Evolutionary conservation across 352 stramenopile genomes (phyloP), one percentile per base, ranked within the genome.

Genomic region (Phytophthora tubulina): DNA sequence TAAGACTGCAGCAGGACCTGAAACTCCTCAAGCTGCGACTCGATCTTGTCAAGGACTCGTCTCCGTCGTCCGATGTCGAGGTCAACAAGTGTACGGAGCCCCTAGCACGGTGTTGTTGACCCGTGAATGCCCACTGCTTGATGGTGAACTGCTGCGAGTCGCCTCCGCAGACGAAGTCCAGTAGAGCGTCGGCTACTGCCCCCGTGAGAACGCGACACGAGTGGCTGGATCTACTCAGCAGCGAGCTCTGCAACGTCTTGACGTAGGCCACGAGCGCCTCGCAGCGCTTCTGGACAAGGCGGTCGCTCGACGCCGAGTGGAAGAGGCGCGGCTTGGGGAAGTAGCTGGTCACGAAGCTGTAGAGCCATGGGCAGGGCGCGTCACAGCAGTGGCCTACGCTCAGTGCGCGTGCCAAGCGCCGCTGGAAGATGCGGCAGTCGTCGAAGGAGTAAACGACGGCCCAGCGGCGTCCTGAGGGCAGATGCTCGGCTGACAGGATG

Each of bases 261-360:
- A 86, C n/a, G 54, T 76, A 82, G 14, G 50, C 44, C 14, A 59
- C 36, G n/a, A 85, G 64, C 17, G 72, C 66, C 8, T 77, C 55
- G 38, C 72, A 65, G 27, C 76, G 63, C 48, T 70, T 63, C 14
- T 68, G 33, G 41, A 82, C 63, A 36, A 82, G 66, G 3, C 53
- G 65, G 17, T 62, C 62, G 30, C 53, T 75, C 27, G 61, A 56
- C n/a, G 48, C 36, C 30, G 56, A 76, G n/a, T 57, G 57, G 39
- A 75, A 74, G 5, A 72, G 35, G 6, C 63, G 67, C 11, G 63
- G 63, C 58, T 67, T 76, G 53, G 68, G 72, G 67, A 79, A 79
- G 67, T 76, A 76, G 67, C 72, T 76, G 50, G 53, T 67, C n/a
- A 76, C 59, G 63, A 76, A 79, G 45, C 67, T 69, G 62, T 70